Base-by-base conservation (phyloP, 345 rosid species). In the Geranium rotundifolium region DNA sequence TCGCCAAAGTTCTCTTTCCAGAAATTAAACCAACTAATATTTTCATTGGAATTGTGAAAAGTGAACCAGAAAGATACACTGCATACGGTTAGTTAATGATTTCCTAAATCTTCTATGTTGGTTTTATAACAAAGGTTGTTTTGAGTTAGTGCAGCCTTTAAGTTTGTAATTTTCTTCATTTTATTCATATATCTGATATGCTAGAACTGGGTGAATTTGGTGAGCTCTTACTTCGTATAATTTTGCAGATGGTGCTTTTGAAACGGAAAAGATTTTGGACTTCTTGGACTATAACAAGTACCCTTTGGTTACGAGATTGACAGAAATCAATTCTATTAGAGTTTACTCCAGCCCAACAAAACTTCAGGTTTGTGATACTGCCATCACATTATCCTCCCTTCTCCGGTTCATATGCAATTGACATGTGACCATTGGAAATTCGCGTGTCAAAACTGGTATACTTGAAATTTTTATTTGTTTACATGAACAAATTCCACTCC, bases 11-110 rank as follows among this genome's bases (percentile, higher is more conserved):
- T 76, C 84, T 91, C 18, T 84, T 73, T 77, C 96, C 90, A 23
- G 75, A 83, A 54, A 27, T 75, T 65, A 79, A 69, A 62, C 54
- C 71, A 56, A 19, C 66, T 1, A 46, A 75, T 37, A 56, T 59
- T 64, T 91, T 83, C 69, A 65, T 88, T 41, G 96, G 95, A 56
- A 60, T 91, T 65, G 91, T 91, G 69, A 88, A 88, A 81, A 81
- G 77, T 65, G 96, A 88, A 62, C 90, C 91, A 2, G 96, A 88
- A 70, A 80, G 72, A 69, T 86, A 85, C 71, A 81, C 85, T 70
- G 63, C 56, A 15, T 86, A 80, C 56, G 96, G 96, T 85, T 70
- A 80, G 97, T 77, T 62, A 20, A 64, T 31, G 37, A 50, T 18
- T n/a, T 52, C 17, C 0, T 30, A 17, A 59, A 7, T 52, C 13